These are phyloP conservation scores for Ustilago vetiveriae DNA, from an alignment of 1,284 basidiomycete genomes.

Conservation along the genomic window DNA sequence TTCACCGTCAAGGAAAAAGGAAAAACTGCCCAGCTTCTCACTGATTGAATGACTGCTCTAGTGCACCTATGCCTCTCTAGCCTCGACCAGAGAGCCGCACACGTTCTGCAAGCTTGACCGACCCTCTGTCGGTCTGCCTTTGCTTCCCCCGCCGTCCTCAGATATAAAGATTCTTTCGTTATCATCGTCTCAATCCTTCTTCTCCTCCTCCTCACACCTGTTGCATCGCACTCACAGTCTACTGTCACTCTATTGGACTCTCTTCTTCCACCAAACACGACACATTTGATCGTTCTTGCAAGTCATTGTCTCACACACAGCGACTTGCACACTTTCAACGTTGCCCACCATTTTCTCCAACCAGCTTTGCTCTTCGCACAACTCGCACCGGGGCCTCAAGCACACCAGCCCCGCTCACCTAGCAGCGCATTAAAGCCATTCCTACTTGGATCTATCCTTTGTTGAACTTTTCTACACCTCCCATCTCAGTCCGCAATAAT, in stretches of 20 bases:
- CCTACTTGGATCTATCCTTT: background rate
- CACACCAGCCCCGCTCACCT: conserved; percentile 63
- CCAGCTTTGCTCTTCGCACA: conserved; percentile 64
- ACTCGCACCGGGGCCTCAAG: conserved; percentile 63
- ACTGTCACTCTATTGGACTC: too few species aligned
- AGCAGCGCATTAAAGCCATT: conserved; percentile 49
- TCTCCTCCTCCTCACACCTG: too few species aligned
- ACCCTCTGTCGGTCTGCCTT: too few species aligned
- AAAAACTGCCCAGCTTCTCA: background rate
- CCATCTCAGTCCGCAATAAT: conserved; percentile 31
- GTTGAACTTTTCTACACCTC: conserved; percentile 16
- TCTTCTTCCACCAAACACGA: conserved; percentile 3
- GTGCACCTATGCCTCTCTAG: background rate
- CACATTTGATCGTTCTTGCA: conserved; percentile 20
- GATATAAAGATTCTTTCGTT: too few species aligned
- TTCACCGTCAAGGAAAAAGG: conserved; percentile 4
- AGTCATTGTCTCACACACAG: conserved; percentile 41
- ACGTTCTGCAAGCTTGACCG: too few species aligned
- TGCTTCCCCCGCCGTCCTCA: background rate
- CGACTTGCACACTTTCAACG: conserved; percentile 38
- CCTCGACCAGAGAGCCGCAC: too few species aligned
- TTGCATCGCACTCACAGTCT: too few species aligned
- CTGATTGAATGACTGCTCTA: background rate
- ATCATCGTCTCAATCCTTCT: too few species aligned
- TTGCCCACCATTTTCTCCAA: conserved; percentile 66